Conservation (phyloP, 352 stramenopile species). For the Pelagophyceae sp. region DNA sequence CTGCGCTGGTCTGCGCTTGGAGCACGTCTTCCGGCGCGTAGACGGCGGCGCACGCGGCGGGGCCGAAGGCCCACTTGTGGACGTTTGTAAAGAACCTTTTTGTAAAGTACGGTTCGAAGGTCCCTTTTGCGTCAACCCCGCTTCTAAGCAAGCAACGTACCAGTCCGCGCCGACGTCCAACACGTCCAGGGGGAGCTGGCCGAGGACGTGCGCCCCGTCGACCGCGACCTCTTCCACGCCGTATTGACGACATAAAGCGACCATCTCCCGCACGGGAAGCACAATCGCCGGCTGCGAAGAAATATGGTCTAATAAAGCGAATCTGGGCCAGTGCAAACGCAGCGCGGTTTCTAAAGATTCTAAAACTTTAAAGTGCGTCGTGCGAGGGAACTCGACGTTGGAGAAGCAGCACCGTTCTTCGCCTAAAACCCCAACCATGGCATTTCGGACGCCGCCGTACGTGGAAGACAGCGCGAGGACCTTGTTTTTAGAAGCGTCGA, state of each 20-base stretch:
- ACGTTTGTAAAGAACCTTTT: slow-evolving; percentile 15
- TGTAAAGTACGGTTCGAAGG: too few species aligned
- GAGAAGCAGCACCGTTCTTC: not conserved
- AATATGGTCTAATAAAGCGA: slow-evolving; percentile 18
- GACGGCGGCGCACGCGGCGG: too few species aligned
- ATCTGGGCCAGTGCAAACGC: not conserved
- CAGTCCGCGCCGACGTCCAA: slow-evolving; percentile 15
- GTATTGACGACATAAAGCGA: not conserved
- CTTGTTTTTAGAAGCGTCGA: too few species aligned
- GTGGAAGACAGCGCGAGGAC: not conserved
- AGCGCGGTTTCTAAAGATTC: not conserved
- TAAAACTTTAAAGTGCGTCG: not conserved
- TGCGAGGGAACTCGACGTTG: not conserved
- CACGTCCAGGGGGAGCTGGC: slow-evolving; percentile 14
- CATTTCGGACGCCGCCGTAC: slow-evolving; percentile 6
- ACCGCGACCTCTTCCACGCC: slow-evolving; percentile 20
- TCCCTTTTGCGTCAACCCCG: too few species aligned
- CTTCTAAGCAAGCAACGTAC: too few species aligned
- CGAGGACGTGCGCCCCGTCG: slow-evolving; percentile 22
- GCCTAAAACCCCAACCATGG: not conserved
- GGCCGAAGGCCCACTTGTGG: slow-evolving; percentile 24
- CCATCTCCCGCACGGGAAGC: slow-evolving; percentile 13
- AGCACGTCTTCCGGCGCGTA: too few species aligned
- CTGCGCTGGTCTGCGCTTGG: too few species aligned
- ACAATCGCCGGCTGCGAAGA: slow-evolving; percentile 8